phyloP scores from a whole-genome alignment of 83 land plant genomes.

The Isoetes engelmannii region DNA sequence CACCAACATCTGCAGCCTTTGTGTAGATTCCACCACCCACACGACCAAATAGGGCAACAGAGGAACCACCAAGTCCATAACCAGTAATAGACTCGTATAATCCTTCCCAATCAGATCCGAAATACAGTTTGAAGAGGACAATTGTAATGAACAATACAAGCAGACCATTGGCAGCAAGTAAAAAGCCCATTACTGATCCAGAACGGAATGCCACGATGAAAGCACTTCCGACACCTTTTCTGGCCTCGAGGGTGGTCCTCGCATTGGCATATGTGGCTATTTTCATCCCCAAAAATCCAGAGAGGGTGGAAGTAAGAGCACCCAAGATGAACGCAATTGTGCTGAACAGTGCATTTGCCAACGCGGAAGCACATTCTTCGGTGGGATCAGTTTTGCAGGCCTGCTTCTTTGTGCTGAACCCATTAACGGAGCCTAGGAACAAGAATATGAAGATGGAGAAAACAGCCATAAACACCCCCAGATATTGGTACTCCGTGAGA shows the following conservation, averaged over 20 bases:
- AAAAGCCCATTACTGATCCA: slow-evolving; percentile 86
- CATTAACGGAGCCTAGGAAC: slow-evolving; percentile 71
- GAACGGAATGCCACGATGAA: slow-evolving; percentile 78
- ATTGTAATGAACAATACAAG: slow-evolving; percentile 69
- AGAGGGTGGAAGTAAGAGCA: slow-evolving; percentile 64
- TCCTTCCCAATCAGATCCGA: slow-evolving; percentile 83
- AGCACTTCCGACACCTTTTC: slow-evolving; percentile 76
- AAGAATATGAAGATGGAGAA: slow-evolving; percentile 64
- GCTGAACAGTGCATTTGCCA: slow-evolving; percentile 62
- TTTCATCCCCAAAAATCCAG: slow-evolving; percentile 80
- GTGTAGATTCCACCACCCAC: slow-evolving; percentile 96
- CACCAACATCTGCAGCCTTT: slow-evolving; percentile 95
- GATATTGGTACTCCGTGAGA: slow-evolving; percentile 69
- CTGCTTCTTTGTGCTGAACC: slow-evolving; percentile 54
- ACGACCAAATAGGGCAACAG: slow-evolving; percentile 86
- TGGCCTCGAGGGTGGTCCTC: slow-evolving; percentile 66
- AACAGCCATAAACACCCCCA: slow-evolving; percentile 52
- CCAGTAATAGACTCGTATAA: slow-evolving; percentile 81
- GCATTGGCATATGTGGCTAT: slow-evolving; percentile 88
- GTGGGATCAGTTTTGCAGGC: slow-evolving; percentile 44
- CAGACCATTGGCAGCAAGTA: slow-evolving; percentile 72
- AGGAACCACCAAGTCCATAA: slow-evolving; percentile 90
- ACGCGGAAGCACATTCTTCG: slow-evolving; percentile 54
- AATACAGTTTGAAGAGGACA: slow-evolving; percentile 63
- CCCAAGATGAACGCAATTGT: slow-evolving; percentile 70